Percentiles rank a stretch among this genome's conserved stretches.
These are phyloP conservation scores for Lentinula guzmanii DNA, from an alignment of 768 basidiomycete species.

Conservation along the genomic window DNA sequence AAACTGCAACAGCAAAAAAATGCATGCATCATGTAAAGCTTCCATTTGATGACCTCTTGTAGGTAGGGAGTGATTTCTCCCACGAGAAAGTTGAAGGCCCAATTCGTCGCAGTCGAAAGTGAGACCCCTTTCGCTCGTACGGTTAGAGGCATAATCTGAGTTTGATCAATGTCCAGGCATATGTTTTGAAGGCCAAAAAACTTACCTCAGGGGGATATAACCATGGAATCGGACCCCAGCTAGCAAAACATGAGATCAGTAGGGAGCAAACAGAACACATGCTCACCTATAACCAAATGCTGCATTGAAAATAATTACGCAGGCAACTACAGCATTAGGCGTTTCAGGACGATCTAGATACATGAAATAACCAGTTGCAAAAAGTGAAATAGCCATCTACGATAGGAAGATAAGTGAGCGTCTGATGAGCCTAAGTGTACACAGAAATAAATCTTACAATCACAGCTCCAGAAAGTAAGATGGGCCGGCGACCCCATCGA, in stretches of 20 bases:
- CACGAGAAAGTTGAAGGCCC: conserved; percentile 83
- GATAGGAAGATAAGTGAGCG: neutral
- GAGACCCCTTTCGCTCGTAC: conserved; percentile 94
- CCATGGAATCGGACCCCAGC: conserved; percentile 90
- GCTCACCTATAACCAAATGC: conserved; percentile 84
- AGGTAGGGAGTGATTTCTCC: conserved; percentile 84
- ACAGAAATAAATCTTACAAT: conserved; percentile 39
- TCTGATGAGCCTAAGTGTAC: neutral
- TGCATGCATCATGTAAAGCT: conserved; percentile 92
- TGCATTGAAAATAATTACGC: conserved; percentile 90
- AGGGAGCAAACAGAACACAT: neutral
- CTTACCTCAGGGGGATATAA: conserved; percentile 76
- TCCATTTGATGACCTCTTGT: conserved; percentile 85
- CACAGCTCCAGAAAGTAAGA: conserved; percentile 81
- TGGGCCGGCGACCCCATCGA: conserved; percentile 82
- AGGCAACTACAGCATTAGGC: conserved; percentile 80
- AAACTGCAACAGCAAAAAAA: conserved; percentile 89
- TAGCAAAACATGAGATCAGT: conserved; percentile 12
- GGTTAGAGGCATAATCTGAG: conserved; percentile 80
- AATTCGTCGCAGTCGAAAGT: conserved; percentile 86
- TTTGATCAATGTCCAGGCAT: conserved; percentile 6
- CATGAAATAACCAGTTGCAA: conserved; percentile 94
- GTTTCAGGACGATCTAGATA: conserved; percentile 83
- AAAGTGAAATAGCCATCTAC: conserved; percentile 79
- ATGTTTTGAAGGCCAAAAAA: neutral